Evolutionary conservation across 805 yeast species (phyloP).

Genomic region (Myxozyma monticola): DNA sequence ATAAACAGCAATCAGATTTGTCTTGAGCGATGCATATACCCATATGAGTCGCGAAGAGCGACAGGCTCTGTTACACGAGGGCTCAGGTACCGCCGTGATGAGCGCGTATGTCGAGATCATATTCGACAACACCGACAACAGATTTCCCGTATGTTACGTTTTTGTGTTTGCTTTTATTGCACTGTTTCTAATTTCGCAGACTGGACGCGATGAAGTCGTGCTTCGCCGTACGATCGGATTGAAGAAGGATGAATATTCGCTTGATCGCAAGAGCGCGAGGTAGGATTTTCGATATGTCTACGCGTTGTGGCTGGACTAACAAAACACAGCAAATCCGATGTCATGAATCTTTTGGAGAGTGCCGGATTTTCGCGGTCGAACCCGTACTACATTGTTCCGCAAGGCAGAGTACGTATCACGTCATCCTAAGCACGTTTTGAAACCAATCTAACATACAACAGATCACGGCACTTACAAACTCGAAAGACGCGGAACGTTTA

Average conservation of each 20-base stretch:
- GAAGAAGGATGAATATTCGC: slow-evolving; percentile 85
- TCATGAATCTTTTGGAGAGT: slow-evolving; percentile 78
- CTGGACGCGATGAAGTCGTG: slow-evolving; percentile 64
- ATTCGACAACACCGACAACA: slow-evolving; percentile 75
- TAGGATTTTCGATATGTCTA: neutral
- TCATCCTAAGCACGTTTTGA: too few species aligned
- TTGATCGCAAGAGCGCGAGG: slow-evolving; percentile 77
- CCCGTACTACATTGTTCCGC: slow-evolving; percentile 96
- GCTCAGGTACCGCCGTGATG: slow-evolving; percentile 73
- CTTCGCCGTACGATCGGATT: slow-evolving; percentile 89
- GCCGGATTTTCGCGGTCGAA: slow-evolving; percentile 90
- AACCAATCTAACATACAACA: too few species aligned
- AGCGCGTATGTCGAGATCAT: slow-evolving; percentile 90
- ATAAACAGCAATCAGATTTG: slow-evolving; percentile 75
- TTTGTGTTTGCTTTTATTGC: neutral
- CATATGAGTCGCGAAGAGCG: slow-evolving; percentile 83
- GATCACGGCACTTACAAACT: slow-evolving; percentile 82
- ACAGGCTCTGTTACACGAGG: slow-evolving; percentile 84
- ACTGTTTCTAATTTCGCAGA: slow-evolving; percentile 19
- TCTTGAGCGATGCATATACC: slow-evolving; percentile 83
- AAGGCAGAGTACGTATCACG: slow-evolving; percentile 87
- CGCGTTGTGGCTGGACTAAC: neutral
- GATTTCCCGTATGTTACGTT: slow-evolving; percentile 53
- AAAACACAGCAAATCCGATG: slow-evolving; percentile 55
- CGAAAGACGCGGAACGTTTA: slow-evolving; percentile 80